A percentile compares a stretch with the other conserved stretches of the same genome.
Evolutionary conservation across 305 asterid species (phyloP).

Genomic region (Solanum hybrid): DNA sequence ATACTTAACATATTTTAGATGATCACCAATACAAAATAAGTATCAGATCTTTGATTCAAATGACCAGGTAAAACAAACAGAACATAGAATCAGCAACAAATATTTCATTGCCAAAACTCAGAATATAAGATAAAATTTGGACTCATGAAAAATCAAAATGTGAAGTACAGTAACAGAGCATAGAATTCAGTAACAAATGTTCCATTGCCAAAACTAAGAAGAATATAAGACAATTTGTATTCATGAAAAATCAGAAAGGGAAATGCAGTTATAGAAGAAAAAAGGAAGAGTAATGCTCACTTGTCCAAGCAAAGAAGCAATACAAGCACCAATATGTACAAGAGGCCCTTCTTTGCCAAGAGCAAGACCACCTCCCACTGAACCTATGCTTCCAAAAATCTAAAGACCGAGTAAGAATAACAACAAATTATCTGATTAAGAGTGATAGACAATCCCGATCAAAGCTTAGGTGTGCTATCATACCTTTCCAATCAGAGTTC

Average conservation of each 20-base stretch:
- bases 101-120: not conserved
- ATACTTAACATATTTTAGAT: not conserved
- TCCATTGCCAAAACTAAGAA: not conserved
- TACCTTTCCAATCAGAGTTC: constrained; percentile 96
- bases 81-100: not conserved
- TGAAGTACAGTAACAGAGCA: not conserved
- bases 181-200: not conserved
- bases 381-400: constrained; percentile 99
- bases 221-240: not conserved
- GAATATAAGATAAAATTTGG: not conserved
- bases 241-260: not conserved
- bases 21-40: not conserved
- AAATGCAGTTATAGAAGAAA: not conserved
- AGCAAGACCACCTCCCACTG: constrained; percentile 98
- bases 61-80: not conserved
- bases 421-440: not conserved
- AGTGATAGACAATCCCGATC: constrained; percentile 1
- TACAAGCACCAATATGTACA: constrained; percentile 97
- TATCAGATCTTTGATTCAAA: not conserved
- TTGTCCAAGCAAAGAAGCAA: constrained; percentile 99
- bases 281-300: constrained; percentile 29
- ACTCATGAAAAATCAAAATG: not conserved
- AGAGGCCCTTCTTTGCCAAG: constrained; percentile 99
- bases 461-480: constrained; percentile 11
- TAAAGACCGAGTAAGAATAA: constrained; percentile 18